phyloP scores from a whole-genome alignment of 129 eudicot species.

The Silybum marianum region DNA sequence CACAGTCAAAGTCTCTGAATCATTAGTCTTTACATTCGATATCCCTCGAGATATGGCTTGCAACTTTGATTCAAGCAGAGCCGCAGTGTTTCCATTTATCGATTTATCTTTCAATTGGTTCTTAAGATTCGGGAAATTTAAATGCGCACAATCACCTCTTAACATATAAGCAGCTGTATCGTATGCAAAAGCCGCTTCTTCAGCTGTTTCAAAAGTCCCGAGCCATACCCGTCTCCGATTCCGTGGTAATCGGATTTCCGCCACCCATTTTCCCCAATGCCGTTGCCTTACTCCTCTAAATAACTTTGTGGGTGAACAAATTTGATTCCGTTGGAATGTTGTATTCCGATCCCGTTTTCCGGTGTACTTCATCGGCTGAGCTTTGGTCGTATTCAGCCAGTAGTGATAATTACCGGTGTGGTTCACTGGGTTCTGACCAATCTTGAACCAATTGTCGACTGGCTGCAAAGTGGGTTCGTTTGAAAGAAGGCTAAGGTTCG shows the following conservation, averaged over 20 bases:
- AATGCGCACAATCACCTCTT: constrained; percentile 78
- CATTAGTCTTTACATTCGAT: constrained; percentile 9
- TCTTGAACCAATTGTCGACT: constrained; percentile 38
- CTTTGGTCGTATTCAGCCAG: constrained; percentile 47
- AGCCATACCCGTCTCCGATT: constrained; percentile 88
- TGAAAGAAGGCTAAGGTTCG: constrained; percentile 30
- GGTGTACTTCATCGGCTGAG: constrained; percentile 59
- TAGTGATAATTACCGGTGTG: constrained; percentile 21
- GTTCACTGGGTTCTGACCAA: constrained; percentile 29
- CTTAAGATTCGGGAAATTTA: constrained; percentile 81
- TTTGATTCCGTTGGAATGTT: constrained; percentile 1
- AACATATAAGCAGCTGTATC: constrained; percentile 86
- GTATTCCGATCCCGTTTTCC: constrained; percentile 20
- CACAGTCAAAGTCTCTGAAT: constrained; percentile 4
- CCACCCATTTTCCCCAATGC: constrained; percentile 99
- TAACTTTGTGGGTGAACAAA: constrained; percentile 46
- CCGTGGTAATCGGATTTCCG: constrained; percentile 77
- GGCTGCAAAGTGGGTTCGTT: constrained; percentile 35
- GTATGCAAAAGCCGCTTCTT: constrained; percentile 90
- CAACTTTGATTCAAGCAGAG: constrained; percentile 79
- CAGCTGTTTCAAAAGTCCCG: constrained; percentile 81
- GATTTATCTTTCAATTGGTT: constrained; percentile 60
- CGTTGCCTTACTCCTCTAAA: constrained; percentile 91
- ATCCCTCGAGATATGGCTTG: constrained; percentile 38
- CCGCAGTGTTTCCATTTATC: constrained; percentile 44